Evolutionary conservation across 1,139 yeast genomes (phyloP), one percentile per base, ranked within the genome.

Genomic region (Geotrichum histeridarum): DNA sequence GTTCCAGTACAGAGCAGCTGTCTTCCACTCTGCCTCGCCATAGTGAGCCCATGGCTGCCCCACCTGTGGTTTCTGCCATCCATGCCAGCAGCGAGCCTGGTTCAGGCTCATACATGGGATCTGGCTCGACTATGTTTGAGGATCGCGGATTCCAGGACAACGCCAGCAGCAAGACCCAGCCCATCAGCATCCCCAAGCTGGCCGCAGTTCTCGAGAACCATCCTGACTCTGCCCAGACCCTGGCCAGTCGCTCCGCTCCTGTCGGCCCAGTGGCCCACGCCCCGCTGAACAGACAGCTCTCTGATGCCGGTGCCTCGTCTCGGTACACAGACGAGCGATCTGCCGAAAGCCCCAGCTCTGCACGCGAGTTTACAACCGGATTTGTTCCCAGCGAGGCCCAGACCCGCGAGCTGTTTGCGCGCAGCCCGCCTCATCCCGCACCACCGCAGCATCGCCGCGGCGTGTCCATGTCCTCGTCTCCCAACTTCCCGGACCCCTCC

Each of bases 401-500:
- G 22, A 47, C 50, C 30, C 50, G 50, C 17, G 50, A 47, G 8
- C 36, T 47, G 8, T 33, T 47, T 38, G 50, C 17, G n/a, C 38
- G 30, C 37, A 37, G 43, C 43, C 43, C 50, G 2, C 50, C 43
- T 4, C 32, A 30, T 6, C 7, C 33, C 2, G 17, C 11, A 2
- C 15, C 4, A 8, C 15, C 36, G 35, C 22, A 27, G 36, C n/a
- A 9, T 7, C 42, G 42, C 4, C 42, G 42, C 42, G 8, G 30
- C 12, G 27, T 15, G 30, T 39, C 42, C 27, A 5, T 27, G 2
- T 9, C 39, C 18, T 14, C 18, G 6, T 37, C 39, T 6, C 42
- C 43, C 36, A 37, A 47, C 37, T 47, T 51, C 33, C 54, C 54
- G 12, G 42, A 46, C 27, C 56, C 57, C 1, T 38, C 35, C 17